phyloP scores from a whole-genome alignment of 345 rosid genomes.

The Streptanthus diversifolius region DNA sequence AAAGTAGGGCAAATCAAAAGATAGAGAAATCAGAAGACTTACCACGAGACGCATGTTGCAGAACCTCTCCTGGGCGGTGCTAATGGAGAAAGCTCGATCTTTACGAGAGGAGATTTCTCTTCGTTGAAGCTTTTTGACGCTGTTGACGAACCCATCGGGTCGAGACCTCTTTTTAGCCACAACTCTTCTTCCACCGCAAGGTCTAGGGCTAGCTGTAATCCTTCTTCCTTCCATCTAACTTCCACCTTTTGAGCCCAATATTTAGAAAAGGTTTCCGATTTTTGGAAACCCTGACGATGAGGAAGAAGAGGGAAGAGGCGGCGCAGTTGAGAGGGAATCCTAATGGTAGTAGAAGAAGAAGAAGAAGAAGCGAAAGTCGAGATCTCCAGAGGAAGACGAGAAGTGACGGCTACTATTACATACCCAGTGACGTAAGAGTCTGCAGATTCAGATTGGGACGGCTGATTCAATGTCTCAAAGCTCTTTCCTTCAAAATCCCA shows the following conservation, averaged over 20 bases:
- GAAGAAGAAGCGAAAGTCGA: background rate
- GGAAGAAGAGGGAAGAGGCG: conserved; percentile 3
- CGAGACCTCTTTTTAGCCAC: conserved; percentile 61
- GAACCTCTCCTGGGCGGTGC: conserved; percentile 62
- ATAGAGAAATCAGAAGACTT: background rate
- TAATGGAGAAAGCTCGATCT: conserved; percentile 57
- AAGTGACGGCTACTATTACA: conserved; percentile 33
- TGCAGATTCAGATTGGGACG: conserved; percentile 24
- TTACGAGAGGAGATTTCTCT: conserved; percentile 65
- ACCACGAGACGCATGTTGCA: conserved; percentile 71
- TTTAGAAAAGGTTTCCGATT: background rate
- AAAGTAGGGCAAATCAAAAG: conserved; percentile 6
- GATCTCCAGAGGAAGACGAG: conserved; percentile 8
- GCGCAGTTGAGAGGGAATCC: conserved; percentile 1
- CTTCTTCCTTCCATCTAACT: conserved; percentile 67
- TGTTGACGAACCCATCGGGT: conserved; percentile 60
- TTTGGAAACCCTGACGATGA: conserved; percentile 22
- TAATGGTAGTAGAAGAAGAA: background rate
- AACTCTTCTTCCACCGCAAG: conserved; percentile 67
- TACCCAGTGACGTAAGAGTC: conserved; percentile 21
- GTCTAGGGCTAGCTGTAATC: conserved; percentile 77
- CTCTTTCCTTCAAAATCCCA: conserved; percentile 1
- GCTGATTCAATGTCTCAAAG: conserved; percentile 12
- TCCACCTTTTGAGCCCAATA: background rate
- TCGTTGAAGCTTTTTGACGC: conserved; percentile 68